Evolutionary conservation across 257 asterid species (phyloP).

Genomic region (Plantago elongata): DNA sequence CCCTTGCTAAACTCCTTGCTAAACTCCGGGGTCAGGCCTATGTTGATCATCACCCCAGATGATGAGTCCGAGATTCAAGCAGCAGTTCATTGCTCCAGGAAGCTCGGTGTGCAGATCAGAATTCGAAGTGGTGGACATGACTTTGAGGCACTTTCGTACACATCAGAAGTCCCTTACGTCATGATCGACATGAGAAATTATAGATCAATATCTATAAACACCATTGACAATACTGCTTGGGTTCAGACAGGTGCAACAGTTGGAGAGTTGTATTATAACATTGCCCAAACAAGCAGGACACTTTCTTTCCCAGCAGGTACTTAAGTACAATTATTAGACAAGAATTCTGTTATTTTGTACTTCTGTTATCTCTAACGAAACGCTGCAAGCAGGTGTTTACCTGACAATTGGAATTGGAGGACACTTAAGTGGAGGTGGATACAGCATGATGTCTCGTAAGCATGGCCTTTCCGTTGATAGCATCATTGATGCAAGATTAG

Average conservation of each 20-base stretch:
- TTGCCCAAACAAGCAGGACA: conserved; percentile 20
- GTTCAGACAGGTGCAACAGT: conserved; percentile 32
- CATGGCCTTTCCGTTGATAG: too few species aligned
- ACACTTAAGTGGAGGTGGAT: too few species aligned
- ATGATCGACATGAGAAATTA: conserved; percentile 33
- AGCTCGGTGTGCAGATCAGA: conserved; percentile 26
- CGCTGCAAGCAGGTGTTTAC: conserved; percentile 27
- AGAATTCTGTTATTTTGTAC: too few species aligned
- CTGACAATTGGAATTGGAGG: conserved; percentile 49
- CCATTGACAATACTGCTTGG: conserved; percentile 34
- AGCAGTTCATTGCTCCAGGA: conserved; percentile 27
- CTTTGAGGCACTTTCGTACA: conserved; percentile 38
- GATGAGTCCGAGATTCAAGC: conserved; percentile 30
- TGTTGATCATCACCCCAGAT: conserved; percentile 27
- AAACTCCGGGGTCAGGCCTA: too few species aligned
- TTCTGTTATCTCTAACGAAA: too few species aligned
- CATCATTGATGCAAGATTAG: too few species aligned
- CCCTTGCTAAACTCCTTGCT: not conserved
- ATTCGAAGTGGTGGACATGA: conserved; percentile 46
- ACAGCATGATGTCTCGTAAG: too few species aligned
- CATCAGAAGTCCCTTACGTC: conserved; percentile 27
- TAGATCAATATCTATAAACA: conserved; percentile 22
- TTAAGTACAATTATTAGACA: too few species aligned
- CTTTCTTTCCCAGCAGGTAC: conserved; percentile 21
- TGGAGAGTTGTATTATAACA: conserved; percentile 31